Percentiles rank a stretch among this genome's conserved stretches.
Conservation (phyloP, 768 basidiomycete species). For the Pulveroboletus sp. region DNA sequence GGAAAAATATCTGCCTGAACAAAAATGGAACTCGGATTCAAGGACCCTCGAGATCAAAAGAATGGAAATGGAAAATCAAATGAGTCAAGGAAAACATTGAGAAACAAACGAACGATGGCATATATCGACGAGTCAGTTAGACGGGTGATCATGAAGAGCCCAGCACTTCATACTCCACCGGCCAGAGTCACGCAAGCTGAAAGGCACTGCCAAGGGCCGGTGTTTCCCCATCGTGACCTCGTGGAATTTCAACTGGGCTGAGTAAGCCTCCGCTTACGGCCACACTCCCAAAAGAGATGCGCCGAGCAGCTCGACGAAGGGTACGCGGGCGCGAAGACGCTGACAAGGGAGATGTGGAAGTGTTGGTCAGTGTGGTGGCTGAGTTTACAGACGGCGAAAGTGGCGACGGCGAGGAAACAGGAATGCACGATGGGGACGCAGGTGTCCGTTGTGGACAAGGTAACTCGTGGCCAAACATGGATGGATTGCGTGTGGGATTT, state of each 20-base stretch:
- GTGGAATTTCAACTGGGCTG: conserved; percentile 33
- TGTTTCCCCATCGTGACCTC: conserved; percentile 30
- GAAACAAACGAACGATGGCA: conserved; percentile 8
- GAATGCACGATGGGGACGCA: conserved; percentile 28
- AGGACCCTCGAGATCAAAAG: background rate
- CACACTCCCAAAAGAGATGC: conserved; percentile 64
- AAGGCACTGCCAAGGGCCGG: conserved; percentile 66
- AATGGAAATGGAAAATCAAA: background rate
- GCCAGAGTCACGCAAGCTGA: conserved; percentile 45
- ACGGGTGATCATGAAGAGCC: conserved; percentile 1
- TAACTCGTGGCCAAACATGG: conserved; percentile 63
- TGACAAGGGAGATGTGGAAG: conserved; percentile 12
- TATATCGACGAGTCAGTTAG: conserved; percentile 3
- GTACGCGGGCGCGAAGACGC: conserved; percentile 24
- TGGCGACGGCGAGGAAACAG: conserved; percentile 25
- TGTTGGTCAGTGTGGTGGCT: background rate
- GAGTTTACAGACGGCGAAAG: conserved; percentile 15
- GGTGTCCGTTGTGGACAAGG: conserved; percentile 41
- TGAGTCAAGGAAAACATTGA: background rate
- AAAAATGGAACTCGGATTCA: background rate
- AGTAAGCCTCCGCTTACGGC: conserved; percentile 26
- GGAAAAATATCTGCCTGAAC: background rate
- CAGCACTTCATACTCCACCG: background rate
- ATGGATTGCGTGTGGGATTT: conserved; percentile 56
- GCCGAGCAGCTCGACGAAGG: conserved; percentile 38